Evolutionary conservation across 148 eudicot species (phyloP).

Genomic region (Rhododendron molle): DNA sequence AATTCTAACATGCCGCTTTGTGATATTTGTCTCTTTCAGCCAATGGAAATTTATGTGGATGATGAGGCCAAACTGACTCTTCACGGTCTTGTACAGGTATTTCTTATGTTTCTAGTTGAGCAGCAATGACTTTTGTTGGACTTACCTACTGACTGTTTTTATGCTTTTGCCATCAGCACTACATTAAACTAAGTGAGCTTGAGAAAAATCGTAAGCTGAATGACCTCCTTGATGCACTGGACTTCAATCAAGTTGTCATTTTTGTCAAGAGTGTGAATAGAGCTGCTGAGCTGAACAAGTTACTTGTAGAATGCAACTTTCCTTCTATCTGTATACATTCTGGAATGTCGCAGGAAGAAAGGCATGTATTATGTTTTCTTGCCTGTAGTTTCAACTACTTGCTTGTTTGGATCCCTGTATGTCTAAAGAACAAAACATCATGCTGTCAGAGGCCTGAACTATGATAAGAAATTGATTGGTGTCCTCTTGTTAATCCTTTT

Average conservation of each 20-base stretch:
- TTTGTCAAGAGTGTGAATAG: conserved; percentile 92
- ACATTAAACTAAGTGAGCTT: conserved; percentile 79
- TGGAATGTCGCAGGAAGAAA: conserved; percentile 98
- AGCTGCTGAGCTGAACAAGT: conserved; percentile 90
- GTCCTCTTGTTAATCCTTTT: not conserved
- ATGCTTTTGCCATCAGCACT: conserved; percentile 53
- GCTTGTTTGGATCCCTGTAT: not conserved
- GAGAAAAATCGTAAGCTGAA: conserved; percentile 96
- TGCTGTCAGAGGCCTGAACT: not conserved
- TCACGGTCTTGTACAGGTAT: conserved; percentile 98
- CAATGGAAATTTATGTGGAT: conserved; percentile 95
- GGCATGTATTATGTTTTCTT: conserved; percentile 33
- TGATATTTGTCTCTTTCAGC: conserved; percentile 20
- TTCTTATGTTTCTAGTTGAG: not conserved
- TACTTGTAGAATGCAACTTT: conserved; percentile 94
- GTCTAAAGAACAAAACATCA: not conserved
- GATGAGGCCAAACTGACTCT: conserved; percentile 98
- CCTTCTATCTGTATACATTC: conserved; percentile 98
- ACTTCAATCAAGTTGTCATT: conserved; percentile 94
- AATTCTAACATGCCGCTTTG: not conserved
- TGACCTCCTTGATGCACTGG: conserved; percentile 94
- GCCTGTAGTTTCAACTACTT: not conserved
- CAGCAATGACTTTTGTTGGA: not conserved
- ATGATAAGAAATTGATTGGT: not conserved
- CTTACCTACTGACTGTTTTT: not conserved